Base-by-base conservation (phyloP, 495 filamentous ascomycete genomes). In the Tuber brumale region DNA sequence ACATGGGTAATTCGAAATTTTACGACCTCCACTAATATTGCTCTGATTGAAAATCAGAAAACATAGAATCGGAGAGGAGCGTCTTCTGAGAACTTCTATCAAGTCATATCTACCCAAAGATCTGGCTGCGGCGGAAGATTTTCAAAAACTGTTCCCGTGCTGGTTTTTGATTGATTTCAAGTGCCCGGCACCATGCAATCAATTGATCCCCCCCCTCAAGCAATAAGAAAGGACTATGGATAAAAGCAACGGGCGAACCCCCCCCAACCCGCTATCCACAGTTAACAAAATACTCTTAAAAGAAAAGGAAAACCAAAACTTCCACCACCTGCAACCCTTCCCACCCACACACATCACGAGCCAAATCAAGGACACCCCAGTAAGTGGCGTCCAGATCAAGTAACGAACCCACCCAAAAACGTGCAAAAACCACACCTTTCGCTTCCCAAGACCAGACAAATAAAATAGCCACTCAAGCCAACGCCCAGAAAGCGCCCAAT, bases 391-490 rank as follows among this genome's bases (percentile, higher is more conserved):
- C 57, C 57, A 35, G 57, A 66, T 66, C 57, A 66, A 66, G 57
- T 19, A 66, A 35, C 57, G 27, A 66, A 66, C 57, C 27, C 75
- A 73, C 75, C 75, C 31, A 44, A 43, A 70, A 46, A 46, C 9
- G n/a, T 37, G 71, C 44, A 31, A 41, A 48, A 39, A 8, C 39
- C 27, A 76, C 76, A 74, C 80, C 76, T n/a, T n/a, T 83, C 79
- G 81, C 74, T 80, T 46, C 48, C 27, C 31, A 18, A 18, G 42
- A 31, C 70, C 37, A 76, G 73, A 81, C 71, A 82, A 81, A 77
- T 77, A 75, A 81, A 81, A 79, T 82, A 82, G 78, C 70, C 57
- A 39, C 51, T 14, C n/a, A 61, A 61, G 8, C 51, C 51, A 14
- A 61, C n/a, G n/a, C 23, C n/a, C 51, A 27, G 1, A 61, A 51